Conservation (phyloP, 345 rosid genomes). For the Aquilaria sinensis region DNA sequence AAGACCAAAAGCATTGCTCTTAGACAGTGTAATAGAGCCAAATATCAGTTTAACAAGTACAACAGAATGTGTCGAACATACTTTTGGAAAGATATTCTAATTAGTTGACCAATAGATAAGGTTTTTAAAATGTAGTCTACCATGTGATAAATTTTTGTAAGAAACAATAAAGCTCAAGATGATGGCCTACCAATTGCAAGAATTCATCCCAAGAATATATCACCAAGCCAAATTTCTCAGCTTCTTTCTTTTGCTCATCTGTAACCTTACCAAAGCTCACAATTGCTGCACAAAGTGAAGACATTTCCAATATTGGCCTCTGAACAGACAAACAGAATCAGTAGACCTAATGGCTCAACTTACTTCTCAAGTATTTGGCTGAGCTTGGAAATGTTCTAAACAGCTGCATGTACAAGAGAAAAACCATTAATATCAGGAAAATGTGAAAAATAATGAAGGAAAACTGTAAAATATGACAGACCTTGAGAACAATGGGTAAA, state of each 20-base stretch:
- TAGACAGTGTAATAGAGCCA: too few relatives aligned
- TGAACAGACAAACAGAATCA: background rate
- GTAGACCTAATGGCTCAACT: constrained; percentile 17
- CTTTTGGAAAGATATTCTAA: too few relatives aligned
- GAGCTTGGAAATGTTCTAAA: constrained; percentile 61
- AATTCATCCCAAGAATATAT: constrained; percentile 78
- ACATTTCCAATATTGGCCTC: constrained; percentile 10
- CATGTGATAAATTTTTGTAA: too few relatives aligned
- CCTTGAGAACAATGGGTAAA: too few relatives aligned
- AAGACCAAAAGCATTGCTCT: too few relatives aligned
- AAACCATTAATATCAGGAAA: background rate
- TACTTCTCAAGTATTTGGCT: constrained; percentile 53
- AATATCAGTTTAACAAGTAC: too few relatives aligned
- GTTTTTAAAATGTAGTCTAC: too few relatives aligned
- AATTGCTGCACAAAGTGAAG: constrained; percentile 43
- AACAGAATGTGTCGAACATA: too few relatives aligned
- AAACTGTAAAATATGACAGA: background rate
- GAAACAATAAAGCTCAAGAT: background rate
- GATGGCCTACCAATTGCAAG: constrained; percentile 43
- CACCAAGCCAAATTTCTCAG: constrained; percentile 47
- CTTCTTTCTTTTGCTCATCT: constrained; percentile 48
- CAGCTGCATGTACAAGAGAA: constrained; percentile 33
- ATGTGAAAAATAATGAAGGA: background rate
- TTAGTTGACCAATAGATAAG: too few relatives aligned
- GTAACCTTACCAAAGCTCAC: constrained; percentile 77